A percentile compares a stretch with the other conserved stretches of the same genome.
phyloP scores from a whole-genome alignment of 345 rosid species.

The Bruguiera parviflora region DNA sequence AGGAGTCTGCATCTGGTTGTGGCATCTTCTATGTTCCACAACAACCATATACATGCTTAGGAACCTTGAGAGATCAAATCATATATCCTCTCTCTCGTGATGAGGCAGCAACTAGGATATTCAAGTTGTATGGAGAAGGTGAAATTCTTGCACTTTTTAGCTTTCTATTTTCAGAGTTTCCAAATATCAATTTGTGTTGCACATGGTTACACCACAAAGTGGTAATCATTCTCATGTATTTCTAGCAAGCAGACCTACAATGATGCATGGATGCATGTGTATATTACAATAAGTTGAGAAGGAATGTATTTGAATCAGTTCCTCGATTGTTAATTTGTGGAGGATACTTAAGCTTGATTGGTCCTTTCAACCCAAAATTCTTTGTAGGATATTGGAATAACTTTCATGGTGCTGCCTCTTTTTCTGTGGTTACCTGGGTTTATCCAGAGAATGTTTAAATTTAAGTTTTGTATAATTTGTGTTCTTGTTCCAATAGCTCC shows the following conservation, averaged over 20 bases:
- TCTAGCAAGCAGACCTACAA: no score
- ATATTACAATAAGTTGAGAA: no score
- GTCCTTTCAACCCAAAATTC: neutral
- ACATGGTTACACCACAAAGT: no score
- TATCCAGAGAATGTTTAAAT: neutral
- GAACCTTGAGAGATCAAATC: conserved; percentile 96
- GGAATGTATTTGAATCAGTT: neutral
- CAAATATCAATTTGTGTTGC: neutral
- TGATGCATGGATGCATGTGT: no score
- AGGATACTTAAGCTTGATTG: neutral
- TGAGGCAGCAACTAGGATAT: conserved; percentile 62
- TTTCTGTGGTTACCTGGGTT: no score
- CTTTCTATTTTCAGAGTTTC: neutral
- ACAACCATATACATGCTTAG: conserved; percentile 91
- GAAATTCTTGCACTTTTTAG: conserved; percentile 14
- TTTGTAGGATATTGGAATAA: neutral
- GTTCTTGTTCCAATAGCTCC: neutral
- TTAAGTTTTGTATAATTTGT: neutral
- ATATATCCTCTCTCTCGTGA: conserved; percentile 89
- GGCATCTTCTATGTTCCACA: conserved; percentile 93
- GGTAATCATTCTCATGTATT: no score
- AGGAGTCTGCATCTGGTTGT: conserved; percentile 55
- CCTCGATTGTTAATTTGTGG: neutral
- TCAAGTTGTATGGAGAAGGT: conserved; percentile 57
- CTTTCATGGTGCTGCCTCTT: neutral